phyloP scores from a whole-genome alignment of 2,329 filamentous ascomycete genomes.

The Xylariaceae sp. region DNA sequence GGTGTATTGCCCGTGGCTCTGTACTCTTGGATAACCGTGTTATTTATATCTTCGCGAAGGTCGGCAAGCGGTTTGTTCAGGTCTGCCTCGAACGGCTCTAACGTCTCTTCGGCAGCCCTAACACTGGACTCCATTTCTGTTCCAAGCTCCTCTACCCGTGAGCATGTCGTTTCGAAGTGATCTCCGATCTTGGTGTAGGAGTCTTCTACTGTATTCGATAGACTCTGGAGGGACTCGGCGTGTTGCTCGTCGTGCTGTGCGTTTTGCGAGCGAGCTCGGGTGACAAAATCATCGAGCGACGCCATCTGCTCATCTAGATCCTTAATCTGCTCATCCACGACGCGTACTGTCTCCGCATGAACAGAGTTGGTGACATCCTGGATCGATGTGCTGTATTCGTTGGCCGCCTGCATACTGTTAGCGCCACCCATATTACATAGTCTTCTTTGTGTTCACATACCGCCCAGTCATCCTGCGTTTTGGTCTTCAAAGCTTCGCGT shows the following conservation, averaged over 20 bases:
- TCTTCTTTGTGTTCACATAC: slow-evolving; percentile 52
- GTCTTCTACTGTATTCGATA: slow-evolving; percentile 65
- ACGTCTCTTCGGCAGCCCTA: slow-evolving; percentile 52
- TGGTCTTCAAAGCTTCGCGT: slow-evolving; percentile 72
- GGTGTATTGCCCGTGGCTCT: slow-evolving; percentile 82
- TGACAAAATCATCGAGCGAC: slow-evolving; percentile 85
- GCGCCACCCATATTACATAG: slow-evolving; percentile 9
- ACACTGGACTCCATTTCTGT: slow-evolving; percentile 62
- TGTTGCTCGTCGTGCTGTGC: slow-evolving; percentile 71
- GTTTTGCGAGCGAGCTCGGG: slow-evolving; percentile 76
- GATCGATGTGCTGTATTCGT: slow-evolving; percentile 77
- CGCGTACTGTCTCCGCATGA: slow-evolving; percentile 83
- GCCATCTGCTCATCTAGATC: slow-evolving; percentile 87
- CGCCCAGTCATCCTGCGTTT: slow-evolving; percentile 82
- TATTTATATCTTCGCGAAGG: slow-evolving; percentile 65
- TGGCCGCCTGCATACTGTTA: slow-evolving; percentile 55
- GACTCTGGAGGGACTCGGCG: slow-evolving; percentile 56
- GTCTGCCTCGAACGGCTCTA: slow-evolving; percentile 56
- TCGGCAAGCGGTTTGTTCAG: slow-evolving; percentile 67
- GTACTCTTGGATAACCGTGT: slow-evolving; percentile 71
- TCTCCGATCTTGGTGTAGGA: slow-evolving; percentile 69
- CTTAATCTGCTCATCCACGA: slow-evolving; percentile 83
- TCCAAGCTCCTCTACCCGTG: slow-evolving; percentile 65
- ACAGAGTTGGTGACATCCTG: slow-evolving; percentile 80
- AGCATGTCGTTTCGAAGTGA: slow-evolving; percentile 66